Evolutionary conservation across 306 rosid genomes (phyloP), one percentile per base, ranked within the genome.

Genomic region (Corylus heterophylla): DNA sequence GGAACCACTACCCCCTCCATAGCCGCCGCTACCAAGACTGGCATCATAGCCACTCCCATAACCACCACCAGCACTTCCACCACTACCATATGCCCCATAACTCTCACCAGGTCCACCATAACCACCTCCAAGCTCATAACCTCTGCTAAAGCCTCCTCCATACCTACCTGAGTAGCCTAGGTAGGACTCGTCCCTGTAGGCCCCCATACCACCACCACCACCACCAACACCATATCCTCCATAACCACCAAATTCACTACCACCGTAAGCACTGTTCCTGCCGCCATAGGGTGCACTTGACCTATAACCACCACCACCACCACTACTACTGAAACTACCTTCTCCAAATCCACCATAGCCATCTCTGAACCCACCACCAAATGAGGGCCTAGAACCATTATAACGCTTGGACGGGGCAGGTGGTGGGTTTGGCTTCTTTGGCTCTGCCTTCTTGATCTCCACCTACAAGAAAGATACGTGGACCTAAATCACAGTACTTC

Each of bases 391-490:
- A 20, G 98, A 85, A 67, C 89, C 96, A 70, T 84, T 89, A 61
- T 90, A 90, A 31, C 99, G 95, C 80, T 88, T 92, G n/a, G 97
- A 89, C 27, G 97, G 85, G 68, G 98, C 79, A 49, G 90, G 90
- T 25, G 95, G 90, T 63, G 91, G 82, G 81, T 87, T 91, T 54
- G 97, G 84, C 87, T 95, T 95, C 85, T 91, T 93, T 8, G 99
- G 99, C 78, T 95, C 99, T n/a, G 99, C 99, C 82, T 93, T 93
- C 85, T 95, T 95, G 73, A 93, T 93, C 84, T 95, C 99, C 86
- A 95, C 99, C 99, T 95, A 85, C 74, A 79, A 73, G 78, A 54
- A 73, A 74, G 73, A 82, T 39, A 52, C 49, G 35, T 6, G 14
- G 13, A 50, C 27, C 45, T 71, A 44, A 70, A 51, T 58, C 39